Base-by-base conservation (phyloP, 805 yeast genomes). In the Scheffersomyces amazonensis region DNA sequence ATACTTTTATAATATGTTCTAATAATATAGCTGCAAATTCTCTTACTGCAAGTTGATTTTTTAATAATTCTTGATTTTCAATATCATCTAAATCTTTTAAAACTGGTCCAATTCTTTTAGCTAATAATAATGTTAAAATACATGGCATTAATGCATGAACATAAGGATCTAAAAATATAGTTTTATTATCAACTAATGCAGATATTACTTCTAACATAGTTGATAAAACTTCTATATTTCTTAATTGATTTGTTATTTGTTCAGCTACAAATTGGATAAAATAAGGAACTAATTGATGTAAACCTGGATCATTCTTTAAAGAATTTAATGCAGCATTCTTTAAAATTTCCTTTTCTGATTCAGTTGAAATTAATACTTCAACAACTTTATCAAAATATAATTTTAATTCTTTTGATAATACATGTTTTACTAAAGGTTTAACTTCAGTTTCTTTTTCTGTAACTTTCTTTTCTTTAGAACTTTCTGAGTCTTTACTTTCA, bases 81-180 rank as follows among this genome's bases (percentile, higher is more conserved):
- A 53, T 46, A 16, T 50, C 55, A 31, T 69, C 58, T 27, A 65
- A 66, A 23, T 64, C 70, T 47, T 64, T 69, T 3, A 64, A 41
- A 16, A 56, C 62, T 3, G 71, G 57, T 2, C 97, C 97, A n/a
- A 91, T 76, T 43, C 87, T 78, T 53, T 89, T 89, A 1, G 98
- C 97, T 35, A 93, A 73, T 31, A 93, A 72, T 16, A 91, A 71
- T 0, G 99, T 93, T 48, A 93, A 71, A 23, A 93, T 83, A 43
- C 96, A 87, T n/a, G 99, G 99, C 87, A 93, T 88, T 49, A 93
- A 68, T 1, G 96, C 91, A 65, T 95, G 99, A 32, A 93, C 88
- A 54, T 91, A 91, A 9, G 98, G 99, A 49, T 91, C 97, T 43
- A 91, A 72, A 52, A 89, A 91, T 28, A 93, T 80, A 16, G 95